Percentiles rank a stretch among this genome's conserved stretches.
phyloP scores from a whole-genome alignment of 192 early-diverging fungal genomes.

The Cladochytrium replicatum region DNA sequence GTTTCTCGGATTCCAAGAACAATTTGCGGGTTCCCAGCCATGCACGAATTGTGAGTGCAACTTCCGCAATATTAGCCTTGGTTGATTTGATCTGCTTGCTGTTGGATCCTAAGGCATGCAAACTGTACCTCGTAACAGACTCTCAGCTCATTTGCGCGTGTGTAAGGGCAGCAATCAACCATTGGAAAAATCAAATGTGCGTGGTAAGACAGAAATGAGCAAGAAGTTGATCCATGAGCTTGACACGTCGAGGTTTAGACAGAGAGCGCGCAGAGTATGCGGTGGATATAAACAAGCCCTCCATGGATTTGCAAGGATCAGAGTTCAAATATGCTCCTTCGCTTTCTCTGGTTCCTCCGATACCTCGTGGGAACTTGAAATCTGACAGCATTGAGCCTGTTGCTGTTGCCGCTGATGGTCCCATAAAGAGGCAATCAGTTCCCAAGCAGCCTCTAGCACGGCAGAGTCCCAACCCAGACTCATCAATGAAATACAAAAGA shows the following conservation, averaged over 20 bases:
- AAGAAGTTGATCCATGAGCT: neutral
- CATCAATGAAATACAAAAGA: no score
- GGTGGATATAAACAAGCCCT: neutral
- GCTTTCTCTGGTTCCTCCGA: no score
- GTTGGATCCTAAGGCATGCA: slow-evolving; percentile 23
- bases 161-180: slow-evolving; percentile 7
- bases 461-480: no score
- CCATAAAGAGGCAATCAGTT: no score
- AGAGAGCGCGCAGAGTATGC: neutral
- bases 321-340: neutral
- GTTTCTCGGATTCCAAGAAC: slow-evolving; percentile 2
- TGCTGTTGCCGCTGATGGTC: no score
- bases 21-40: neutral
- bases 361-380: no score
- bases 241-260: slow-evolving; percentile 3
- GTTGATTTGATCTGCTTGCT: neutral
- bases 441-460: no score
- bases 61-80: neutral
- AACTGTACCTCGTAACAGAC: slow-evolving; percentile 16
- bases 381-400: no score
- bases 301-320: neutral
- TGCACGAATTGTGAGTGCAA: neutral
- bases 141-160: slow-evolving; percentile 14
- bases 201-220: neutral
- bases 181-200: neutral